Conservation (phyloP, 2,329 filamentous ascomycete genomes). For the Dendrostoma leiphaemia region DNA sequence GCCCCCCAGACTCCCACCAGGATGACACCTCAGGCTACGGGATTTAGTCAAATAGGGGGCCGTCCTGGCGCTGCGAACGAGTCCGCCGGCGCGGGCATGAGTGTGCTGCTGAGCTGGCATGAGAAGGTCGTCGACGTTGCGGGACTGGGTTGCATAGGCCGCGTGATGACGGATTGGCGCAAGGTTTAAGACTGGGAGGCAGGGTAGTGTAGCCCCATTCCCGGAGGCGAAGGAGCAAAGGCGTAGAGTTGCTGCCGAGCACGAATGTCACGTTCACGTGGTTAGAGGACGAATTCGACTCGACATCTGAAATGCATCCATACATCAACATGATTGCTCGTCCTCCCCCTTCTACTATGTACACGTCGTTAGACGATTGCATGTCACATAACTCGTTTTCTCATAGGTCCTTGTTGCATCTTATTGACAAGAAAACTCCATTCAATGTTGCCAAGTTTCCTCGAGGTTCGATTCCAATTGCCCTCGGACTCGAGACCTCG, state of each 20-base stretch:
- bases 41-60: slow-evolving; percentile 76
- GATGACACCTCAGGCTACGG: slow-evolving; percentile 74
- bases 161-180: slow-evolving; percentile 94
- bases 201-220: neutral
- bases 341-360: no score
- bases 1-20: slow-evolving; percentile 44
- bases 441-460: no score
- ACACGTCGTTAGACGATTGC: no score
- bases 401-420: no score
- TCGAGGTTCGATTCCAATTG: no score
- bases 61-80: slow-evolving; percentile 55
- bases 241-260: neutral
- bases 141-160: slow-evolving; percentile 84
- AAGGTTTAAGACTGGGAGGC: slow-evolving; percentile 60
- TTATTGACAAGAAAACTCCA: no score
- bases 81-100: slow-evolving; percentile 86
- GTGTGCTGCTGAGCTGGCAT: slow-evolving; percentile 95
- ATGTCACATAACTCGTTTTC: no score
- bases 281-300: neutral
- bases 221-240: neutral
- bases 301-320: neutral
- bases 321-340: neutral
- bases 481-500: no score
- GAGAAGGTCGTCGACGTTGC: slow-evolving; percentile 97
- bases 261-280: neutral